Percentiles rank a stretch among this genome's conserved stretches.
Evolutionary conservation across 179 eudicot genomes (phyloP).

Genomic region (Spinacia oleracea): DNA sequence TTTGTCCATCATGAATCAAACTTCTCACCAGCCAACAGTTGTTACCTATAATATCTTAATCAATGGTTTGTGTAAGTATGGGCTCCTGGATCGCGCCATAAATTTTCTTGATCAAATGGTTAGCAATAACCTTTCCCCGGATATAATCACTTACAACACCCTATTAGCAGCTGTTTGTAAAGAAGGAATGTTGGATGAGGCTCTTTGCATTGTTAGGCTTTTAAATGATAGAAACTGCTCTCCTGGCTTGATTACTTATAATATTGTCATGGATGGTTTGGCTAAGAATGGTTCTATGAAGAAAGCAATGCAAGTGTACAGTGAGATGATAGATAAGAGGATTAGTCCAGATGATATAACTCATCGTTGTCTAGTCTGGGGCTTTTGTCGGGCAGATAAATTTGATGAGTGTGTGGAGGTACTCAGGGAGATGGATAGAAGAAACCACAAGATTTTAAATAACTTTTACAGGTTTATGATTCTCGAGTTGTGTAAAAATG

Average conservation of each 20-base stretch:
- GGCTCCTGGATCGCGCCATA: conserved; percentile 72
- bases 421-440: conserved; percentile 34
- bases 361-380: conserved; percentile 63
- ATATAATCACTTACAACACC: conserved; percentile 31
- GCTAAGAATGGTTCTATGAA: conserved; percentile 64
- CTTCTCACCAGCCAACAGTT: conserved; percentile 10
- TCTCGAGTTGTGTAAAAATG: conserved; percentile 51
- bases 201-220: conserved; percentile 52
- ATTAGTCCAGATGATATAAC: conserved; percentile 68
- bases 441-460: conserved; percentile 36
- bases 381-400: conserved; percentile 53
- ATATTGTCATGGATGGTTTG: conserved; percentile 77
- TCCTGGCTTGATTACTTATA: conserved; percentile 62
- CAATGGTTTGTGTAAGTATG: conserved; percentile 75
- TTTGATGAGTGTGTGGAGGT: conserved; percentile 58
- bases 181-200: conserved; percentile 70
- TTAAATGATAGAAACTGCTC: conserved; percentile 44
- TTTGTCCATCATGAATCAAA: conserved; percentile 17
- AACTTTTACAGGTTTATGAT: conserved; percentile 47
- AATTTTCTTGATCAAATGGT: conserved; percentile 68
- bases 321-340: conserved; percentile 46
- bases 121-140: conserved; percentile 44
- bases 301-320: conserved; percentile 60
- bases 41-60: conserved; percentile 30
- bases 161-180: conserved; percentile 64